phyloP scores from a whole-genome alignment of 768 basidiomycete species.

The Trametes meyenii region DNA sequence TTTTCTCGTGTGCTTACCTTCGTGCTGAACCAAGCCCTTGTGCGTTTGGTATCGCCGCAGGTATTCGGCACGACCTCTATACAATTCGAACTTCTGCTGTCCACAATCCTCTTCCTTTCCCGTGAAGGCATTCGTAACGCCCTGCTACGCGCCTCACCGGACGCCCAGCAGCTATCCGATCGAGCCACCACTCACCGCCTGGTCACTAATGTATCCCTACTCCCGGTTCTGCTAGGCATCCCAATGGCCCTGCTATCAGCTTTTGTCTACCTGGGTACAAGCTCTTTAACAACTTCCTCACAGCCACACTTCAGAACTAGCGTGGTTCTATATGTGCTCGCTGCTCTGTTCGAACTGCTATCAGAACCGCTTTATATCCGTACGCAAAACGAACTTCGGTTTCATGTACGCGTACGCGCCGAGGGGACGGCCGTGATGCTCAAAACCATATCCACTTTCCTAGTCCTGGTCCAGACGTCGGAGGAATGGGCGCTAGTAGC shows the following conservation, averaged over 20 bases:
- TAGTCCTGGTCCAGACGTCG: slow-evolving; percentile 49
- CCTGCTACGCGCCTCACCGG: slow-evolving; percentile 60
- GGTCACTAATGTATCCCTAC: slow-evolving; percentile 53
- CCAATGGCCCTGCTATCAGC: slow-evolving; percentile 60
- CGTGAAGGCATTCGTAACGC: slow-evolving; percentile 93
- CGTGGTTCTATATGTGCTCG: slow-evolving; percentile 68
- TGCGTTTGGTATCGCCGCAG: slow-evolving; percentile 81
- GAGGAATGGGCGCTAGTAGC: slow-evolving; percentile 68
- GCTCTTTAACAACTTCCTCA: slow-evolving; percentile 53
- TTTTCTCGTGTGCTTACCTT: slow-evolving; percentile 87
- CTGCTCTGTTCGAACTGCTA: slow-evolving; percentile 76
- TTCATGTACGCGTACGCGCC: slow-evolving; percentile 75
- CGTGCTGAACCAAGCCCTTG: slow-evolving; percentile 81
- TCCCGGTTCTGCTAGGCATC: slow-evolving; percentile 72
- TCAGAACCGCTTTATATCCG: slow-evolving; percentile 66
- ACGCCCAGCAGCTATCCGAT: slow-evolving; percentile 3
- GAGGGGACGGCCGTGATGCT: slow-evolving; percentile 81
- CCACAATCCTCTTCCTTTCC: slow-evolving; percentile 88
- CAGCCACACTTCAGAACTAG: slow-evolving; percentile 71
- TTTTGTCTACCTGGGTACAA: slow-evolving; percentile 54
- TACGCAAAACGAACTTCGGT: slow-evolving; percentile 66
- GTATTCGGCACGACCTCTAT: slow-evolving; percentile 91
- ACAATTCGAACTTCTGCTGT: slow-evolving; percentile 90
- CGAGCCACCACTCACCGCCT: slow-evolving; percentile 3
- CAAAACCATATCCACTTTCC: slow-evolving; percentile 75